Base-by-base conservation (phyloP, 106 monocot species). In the Dioscorea zingiberensis region DNA sequence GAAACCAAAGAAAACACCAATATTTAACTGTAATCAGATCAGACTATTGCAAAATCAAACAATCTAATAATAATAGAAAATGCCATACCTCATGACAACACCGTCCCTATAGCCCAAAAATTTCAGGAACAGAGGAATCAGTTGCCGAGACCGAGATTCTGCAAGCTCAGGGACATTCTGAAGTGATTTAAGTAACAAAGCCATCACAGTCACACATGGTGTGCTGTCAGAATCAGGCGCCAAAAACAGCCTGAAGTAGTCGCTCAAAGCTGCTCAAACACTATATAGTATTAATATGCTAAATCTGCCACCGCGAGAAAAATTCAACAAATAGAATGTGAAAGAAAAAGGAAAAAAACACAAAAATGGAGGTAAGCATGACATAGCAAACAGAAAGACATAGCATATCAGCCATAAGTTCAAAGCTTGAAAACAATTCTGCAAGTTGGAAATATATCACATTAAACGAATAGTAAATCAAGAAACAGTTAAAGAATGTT, bases 131-230 rank as follows among this genome's bases (percentile, higher is more conserved):
- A 86, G 58, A 3, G 86, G 85, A 38, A 98, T 59, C 65, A 93
- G 62, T 51, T 98, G 88, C 54, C 84, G 81, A 62, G 97, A 98
- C 28, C 73, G 78, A 72, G 92, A 88, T 66, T 89, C 89, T 17
- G 80, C 85, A 78, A 98, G 58, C 27, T 82, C 75, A 53, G 85
- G 73, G 28, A 80, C 69, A 68, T 84, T 88, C 51, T 93, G 83
- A 68, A 98, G 86, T 27, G 81, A 75, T 55, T 84, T 75, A 67
- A 98, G 86, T 58, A 98, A 78, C 22, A 83, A 71, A 59, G 48
- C 12, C 25, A 81, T 65, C 21, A 98, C 74, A 13, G 81, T 89
- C 67, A 27, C 68, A 59, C 61, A 63, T 51, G 91, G 89, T 28
- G 92, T 92, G 55, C 80, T 84, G 59, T 89, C 92, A 65, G 51